Evolutionary conservation across 345 rosid genomes (phyloP).

Genomic region (Zanthoxylum bungeanum): DNA sequence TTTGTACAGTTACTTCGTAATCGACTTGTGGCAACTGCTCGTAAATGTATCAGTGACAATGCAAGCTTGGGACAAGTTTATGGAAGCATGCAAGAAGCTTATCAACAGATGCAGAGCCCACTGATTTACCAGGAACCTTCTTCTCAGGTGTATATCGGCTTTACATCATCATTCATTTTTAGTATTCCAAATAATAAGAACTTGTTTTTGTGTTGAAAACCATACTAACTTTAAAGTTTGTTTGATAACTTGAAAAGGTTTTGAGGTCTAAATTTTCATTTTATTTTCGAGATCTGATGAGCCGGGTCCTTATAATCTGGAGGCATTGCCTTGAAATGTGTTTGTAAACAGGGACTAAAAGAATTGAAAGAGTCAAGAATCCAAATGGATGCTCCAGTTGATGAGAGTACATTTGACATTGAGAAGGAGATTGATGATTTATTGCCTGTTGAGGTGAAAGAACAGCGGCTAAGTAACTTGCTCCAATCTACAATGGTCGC

Average conservation of each 20-base stretch:
- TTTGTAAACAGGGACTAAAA: conserved; percentile 50
- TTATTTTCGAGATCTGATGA: background rate
- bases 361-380: conserved; percentile 60
- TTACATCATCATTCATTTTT: conserved; percentile 2
- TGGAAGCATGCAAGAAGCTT: conserved; percentile 74
- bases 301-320: background rate
- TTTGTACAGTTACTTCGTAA: conserved; percentile 60
- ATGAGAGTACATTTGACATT: conserved; percentile 66
- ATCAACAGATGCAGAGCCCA: conserved; percentile 73
- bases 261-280: background rate
- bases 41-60: conserved; percentile 50
- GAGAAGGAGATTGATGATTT: conserved; percentile 84
- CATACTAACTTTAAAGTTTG: too few species aligned
- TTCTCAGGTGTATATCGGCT: conserved; percentile 39
- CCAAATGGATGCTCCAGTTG: conserved; percentile 55
- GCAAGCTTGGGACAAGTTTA: conserved; percentile 65
- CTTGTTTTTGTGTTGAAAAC: too few species aligned
- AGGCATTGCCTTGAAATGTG: background rate
- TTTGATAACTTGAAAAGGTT: too few species aligned
- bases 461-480: conserved; percentile 88
- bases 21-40: conserved; percentile 58
- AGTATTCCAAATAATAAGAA: background rate
- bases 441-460: conserved; percentile 91
- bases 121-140: conserved; percentile 55
- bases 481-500: conserved; percentile 86